Percentiles rank a stretch among this genome's conserved stretches.
These are phyloP conservation scores for Phoma herbarum DNA, from an alignment of 2,329 filamentous ascomycete genomes.

Conservation along the genomic window DNA sequence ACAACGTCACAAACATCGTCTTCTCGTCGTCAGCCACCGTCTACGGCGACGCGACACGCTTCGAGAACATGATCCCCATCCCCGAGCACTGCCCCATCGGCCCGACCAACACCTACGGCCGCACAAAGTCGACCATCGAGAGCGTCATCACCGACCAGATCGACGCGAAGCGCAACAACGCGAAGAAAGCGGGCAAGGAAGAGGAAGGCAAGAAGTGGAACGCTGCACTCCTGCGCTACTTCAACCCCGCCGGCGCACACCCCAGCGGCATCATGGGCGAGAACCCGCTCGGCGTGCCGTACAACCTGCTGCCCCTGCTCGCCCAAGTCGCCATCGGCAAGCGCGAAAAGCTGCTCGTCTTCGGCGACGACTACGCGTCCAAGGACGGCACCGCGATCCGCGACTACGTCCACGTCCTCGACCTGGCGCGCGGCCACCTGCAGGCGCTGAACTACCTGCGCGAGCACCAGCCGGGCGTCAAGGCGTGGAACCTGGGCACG, in stretches of 20 bases:
- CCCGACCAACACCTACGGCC: conserved; percentile 96
- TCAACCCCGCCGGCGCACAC: conserved; percentile 96
- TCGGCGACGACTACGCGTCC: conserved; percentile 91
- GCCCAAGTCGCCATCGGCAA: conserved; percentile 97
- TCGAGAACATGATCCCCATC: conserved; percentile 98
- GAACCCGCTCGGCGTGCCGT: conserved; percentile 93
- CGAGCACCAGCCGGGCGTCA: conserved; percentile 83
- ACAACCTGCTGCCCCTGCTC: conserved; percentile 92
- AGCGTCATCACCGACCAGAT: conserved; percentile 90
- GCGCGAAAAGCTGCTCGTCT: conserved; percentile 91
- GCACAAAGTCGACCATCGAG: conserved; percentile 94
- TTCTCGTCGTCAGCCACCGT: conserved; percentile 98
- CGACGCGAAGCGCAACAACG: conserved; percentile 83
- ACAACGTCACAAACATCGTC: conserved; percentile 96
- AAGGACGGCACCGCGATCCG: conserved; percentile 93
- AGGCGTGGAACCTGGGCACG: conserved; percentile 96
- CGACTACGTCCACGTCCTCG: conserved; percentile 97
- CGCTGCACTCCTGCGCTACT: conserved; percentile 91
- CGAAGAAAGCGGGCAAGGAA: conserved; percentile 73
- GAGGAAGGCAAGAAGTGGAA: conserved; percentile 82
- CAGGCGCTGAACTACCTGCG: conserved; percentile 90
- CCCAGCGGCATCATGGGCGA: conserved; percentile 98
- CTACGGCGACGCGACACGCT: conserved; percentile 95
- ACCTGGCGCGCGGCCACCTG: conserved; percentile 85
- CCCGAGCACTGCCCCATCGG: conserved; percentile 96